These are phyloP conservation scores for Wickerhamomyces mucosus DNA, from an alignment of 805 yeast genomes.

Conservation along the genomic window DNA sequence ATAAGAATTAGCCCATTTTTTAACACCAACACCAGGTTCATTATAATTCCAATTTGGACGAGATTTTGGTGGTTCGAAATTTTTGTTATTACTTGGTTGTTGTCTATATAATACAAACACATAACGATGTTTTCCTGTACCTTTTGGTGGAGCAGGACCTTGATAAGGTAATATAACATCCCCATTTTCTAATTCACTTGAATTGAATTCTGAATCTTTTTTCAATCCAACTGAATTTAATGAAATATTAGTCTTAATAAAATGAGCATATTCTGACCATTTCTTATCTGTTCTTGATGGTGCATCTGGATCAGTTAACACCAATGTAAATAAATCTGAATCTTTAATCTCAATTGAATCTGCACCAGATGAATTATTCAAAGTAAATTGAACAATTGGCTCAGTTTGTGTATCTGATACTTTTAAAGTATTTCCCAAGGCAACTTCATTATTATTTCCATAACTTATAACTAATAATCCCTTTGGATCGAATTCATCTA, in stretches of 20 bases:
- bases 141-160: constrained; percentile 89
- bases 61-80: constrained; percentile 30
- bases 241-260: constrained; percentile 46
- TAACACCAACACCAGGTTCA: constrained; percentile 68
- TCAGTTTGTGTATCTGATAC: constrained; percentile 56
- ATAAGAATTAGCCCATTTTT: constrained; percentile 60
- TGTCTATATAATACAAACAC: constrained; percentile 70
- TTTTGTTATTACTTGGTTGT: constrained; percentile 26
- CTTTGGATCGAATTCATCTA: constrained; percentile 20
- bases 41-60: constrained; percentile 83
- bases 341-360: constrained; percentile 20
- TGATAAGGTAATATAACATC: constrained; percentile 43
- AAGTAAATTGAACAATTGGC: constrained; percentile 62
- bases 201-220: constrained; percentile 22
- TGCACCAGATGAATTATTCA: constrained; percentile 9
- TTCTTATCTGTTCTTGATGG: constrained; percentile 74
- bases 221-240: constrained; percentile 31
- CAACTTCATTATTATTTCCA: constrained; percentile 49
- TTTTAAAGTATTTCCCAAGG: constrained; percentile 67
- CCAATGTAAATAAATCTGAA: constrained; percentile 57
- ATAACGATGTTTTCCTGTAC: constrained; percentile 82
- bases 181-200: constrained; percentile 27
- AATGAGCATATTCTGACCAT: constrained; percentile 86
- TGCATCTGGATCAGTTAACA: constrained; percentile 90
- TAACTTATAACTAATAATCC: constrained; percentile 53